Evolutionary conservation across 1,284 basidiomycete genomes (phyloP).

Genomic region (Trichosporon coremiiforme): DNA sequence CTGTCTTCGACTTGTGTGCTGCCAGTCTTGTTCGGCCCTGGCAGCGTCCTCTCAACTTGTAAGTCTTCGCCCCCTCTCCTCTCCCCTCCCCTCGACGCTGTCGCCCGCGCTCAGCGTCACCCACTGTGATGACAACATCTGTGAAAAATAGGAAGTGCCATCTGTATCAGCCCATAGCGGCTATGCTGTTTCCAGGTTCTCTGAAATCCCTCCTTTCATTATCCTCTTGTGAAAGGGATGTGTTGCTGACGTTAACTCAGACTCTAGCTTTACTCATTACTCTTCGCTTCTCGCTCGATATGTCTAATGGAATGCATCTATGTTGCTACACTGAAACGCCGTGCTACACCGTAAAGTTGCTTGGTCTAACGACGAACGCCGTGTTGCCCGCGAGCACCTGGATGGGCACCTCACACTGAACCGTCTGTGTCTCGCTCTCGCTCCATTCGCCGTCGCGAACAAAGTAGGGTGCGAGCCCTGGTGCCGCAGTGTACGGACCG

Average conservation of each 20-base stretch:
- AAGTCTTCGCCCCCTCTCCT: neutral
- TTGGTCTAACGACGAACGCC: conserved; percentile 62
- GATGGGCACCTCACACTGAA: conserved; percentile 89
- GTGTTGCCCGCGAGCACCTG: conserved; percentile 85
- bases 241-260: conserved; percentile 7
- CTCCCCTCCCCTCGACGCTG: neutral
- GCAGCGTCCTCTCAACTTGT: neutral
- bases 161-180: conserved; percentile 33
- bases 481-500: conserved; percentile 56
- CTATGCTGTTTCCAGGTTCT: conserved; percentile 46
- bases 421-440: conserved; percentile 71
- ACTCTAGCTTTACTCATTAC: neutral
- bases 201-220: conserved; percentile 28
- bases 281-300: neutral
- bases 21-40: no score
- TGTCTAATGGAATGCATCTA: conserved; percentile 20
- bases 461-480: conserved; percentile 63
- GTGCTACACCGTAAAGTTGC: conserved; percentile 34
- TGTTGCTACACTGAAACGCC: conserved; percentile 2
- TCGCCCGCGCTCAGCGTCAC: neutral
- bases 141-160: conserved; percentile 43
- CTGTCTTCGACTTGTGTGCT: no score
- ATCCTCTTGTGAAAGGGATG: neutral
- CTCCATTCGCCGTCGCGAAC: conserved; percentile 32
- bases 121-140: conserved; percentile 39